phyloP scores from a whole-genome alignment of 371 early-diverging fungal species.

The Rhizomucor miehei region DNA sequence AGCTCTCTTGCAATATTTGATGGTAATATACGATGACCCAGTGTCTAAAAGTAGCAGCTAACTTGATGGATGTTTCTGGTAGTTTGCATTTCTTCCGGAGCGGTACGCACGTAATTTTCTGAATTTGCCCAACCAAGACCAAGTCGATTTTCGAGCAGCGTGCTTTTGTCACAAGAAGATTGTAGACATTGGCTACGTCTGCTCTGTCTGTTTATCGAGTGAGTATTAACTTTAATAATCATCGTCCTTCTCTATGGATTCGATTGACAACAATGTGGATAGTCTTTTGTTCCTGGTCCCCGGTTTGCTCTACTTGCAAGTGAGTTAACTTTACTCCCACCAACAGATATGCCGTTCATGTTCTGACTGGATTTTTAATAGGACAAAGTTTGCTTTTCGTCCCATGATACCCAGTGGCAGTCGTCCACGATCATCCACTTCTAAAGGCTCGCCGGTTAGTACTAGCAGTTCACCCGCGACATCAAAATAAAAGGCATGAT shows the following conservation, averaged over 20 bases:
- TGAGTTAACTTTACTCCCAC: constrained; percentile 19
- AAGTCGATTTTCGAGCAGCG: constrained; percentile 92
- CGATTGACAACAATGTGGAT: not conserved
- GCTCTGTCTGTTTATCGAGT: constrained; percentile 96
- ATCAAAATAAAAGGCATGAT: not conserved
- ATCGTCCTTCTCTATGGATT: not conserved
- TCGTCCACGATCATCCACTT: constrained; percentile 3
- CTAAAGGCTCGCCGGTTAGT: not conserved
- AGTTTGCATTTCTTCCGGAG: constrained; percentile 86
- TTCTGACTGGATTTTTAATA: constrained; percentile 12
- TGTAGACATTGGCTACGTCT: constrained; percentile 91
- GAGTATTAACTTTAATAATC: constrained; percentile 19
- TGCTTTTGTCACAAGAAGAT: constrained; percentile 96
- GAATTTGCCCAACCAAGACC: constrained; percentile 71
- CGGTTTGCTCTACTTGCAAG: constrained; percentile 81
- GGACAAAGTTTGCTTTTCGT: constrained; percentile 70
- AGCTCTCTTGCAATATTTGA: constrained; percentile 76
- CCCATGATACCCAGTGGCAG: constrained; percentile 28
- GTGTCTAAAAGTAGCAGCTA: no score
- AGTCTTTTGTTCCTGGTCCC: constrained; percentile 75
- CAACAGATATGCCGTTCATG: not conserved
- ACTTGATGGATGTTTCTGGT: not conserved
- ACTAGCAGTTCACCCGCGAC: not conserved
- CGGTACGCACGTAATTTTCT: constrained; percentile 68
- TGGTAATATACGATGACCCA: no score